Percentiles rank a stretch among this genome's conserved stretches.
Conservation (phyloP, 176 grass and related monocot species). For the Juncus effusus region DNA sequence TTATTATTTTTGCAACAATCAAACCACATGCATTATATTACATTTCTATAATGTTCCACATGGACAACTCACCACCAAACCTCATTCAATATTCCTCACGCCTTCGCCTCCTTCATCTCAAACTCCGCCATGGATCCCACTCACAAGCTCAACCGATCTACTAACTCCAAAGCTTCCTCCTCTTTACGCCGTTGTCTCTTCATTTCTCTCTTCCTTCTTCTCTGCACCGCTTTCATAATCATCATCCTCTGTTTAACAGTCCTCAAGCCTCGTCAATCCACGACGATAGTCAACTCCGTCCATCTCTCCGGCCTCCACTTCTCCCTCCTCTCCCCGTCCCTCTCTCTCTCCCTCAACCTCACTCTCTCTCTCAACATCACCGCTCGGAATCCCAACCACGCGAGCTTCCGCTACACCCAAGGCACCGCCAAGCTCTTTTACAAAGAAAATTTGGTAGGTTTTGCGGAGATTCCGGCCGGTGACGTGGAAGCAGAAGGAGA, state of each 20-base stretch:
- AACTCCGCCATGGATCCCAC: constrained; percentile 24
- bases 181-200: constrained; percentile 6
- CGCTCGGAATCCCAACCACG: constrained; percentile 40
- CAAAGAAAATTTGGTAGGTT: constrained; percentile 24
- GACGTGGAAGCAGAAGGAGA: constrained; percentile 26
- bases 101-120: neutral
- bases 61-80: constrained; percentile 9
- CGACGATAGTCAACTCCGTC: constrained; percentile 33
- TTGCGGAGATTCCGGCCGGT: constrained; percentile 28
- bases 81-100: neutral
- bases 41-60: constrained; percentile 13
- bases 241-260: constrained; percentile 35
- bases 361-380: constrained; percentile 35
- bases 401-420: constrained; percentile 28
- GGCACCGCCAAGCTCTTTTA: constrained; percentile 33
- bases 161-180: neutral
- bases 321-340: constrained; percentile 18
- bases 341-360: constrained; percentile 34
- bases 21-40: neutral
- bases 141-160: neutral
- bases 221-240: constrained; percentile 22
- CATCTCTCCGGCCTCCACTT: constrained; percentile 25
- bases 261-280: constrained; percentile 32
- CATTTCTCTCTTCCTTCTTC: constrained; percentile 7
- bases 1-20: neutral